A percentile compares a stretch with the other conserved stretches of the same genome.
Evolutionary conservation across 2,329 filamentous ascomycete species (phyloP).

Genomic region (Cercospora beticola): DNA sequence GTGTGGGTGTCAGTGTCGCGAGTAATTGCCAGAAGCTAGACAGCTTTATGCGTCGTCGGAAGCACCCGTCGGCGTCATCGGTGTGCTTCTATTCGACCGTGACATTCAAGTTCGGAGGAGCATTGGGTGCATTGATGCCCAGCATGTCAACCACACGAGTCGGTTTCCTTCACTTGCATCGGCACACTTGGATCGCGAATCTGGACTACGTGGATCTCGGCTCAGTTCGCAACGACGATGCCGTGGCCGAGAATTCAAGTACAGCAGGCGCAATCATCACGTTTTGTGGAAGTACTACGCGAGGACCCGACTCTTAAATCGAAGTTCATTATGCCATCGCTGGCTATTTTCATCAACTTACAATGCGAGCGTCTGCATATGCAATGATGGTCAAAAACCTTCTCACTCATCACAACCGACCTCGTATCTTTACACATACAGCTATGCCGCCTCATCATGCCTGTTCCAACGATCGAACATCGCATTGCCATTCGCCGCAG

Average conservation of each 20-base stretch:
- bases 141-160: neutral
- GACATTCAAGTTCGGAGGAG: neutral
- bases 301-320: neutral
- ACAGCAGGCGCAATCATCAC: neutral
- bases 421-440: neutral
- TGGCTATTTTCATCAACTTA: neutral
- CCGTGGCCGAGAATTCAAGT: neutral
- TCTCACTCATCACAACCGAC: neutral
- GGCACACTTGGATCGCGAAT: neutral
- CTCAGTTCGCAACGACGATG: neutral
- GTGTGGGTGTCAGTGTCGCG: neutral
- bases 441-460: neutral
- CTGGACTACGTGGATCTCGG: neutral
- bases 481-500: neutral
- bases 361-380: neutral
- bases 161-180: neutral
- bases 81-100: neutral
- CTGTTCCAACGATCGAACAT: neutral
- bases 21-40: conserved; percentile 1
- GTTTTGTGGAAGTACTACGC: neutral
- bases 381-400: neutral
- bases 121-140: conserved; percentile 6
- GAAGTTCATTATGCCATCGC: neutral
- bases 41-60: no score
- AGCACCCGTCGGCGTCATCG: conserved; percentile 1